These are phyloP conservation scores for Myotisia sp. DNA, from an alignment of 2,329 filamentous ascomycete genomes.

Conservation along the genomic window DNA sequence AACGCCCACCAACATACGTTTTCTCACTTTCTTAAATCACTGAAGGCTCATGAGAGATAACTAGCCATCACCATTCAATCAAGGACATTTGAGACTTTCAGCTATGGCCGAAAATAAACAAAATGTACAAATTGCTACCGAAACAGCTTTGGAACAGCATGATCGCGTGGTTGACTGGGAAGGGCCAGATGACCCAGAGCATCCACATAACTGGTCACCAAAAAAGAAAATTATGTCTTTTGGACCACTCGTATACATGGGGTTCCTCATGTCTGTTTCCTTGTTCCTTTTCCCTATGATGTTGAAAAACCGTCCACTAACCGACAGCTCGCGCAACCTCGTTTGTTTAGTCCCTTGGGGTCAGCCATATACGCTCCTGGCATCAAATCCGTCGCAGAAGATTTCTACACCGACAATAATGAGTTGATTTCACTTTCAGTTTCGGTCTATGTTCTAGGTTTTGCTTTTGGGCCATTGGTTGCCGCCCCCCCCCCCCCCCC, in stretches of 20 bases:
- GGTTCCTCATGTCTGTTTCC: constrained; percentile 35
- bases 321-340: too few relatives aligned
- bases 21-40: too few relatives aligned
- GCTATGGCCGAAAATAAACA: too few relatives aligned
- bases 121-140: neutral
- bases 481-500: too few relatives aligned
- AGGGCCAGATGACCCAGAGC: constrained; percentile 40
- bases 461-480: constrained; percentile 47
- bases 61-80: too few relatives aligned
- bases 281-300: constrained; percentile 6
- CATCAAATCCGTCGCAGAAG: constrained; percentile 27
- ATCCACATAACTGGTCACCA: constrained; percentile 47
- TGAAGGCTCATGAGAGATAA: too few relatives aligned
- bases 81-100: too few relatives aligned
- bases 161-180: constrained; percentile 52
- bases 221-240: constrained; percentile 32
- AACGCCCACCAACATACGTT: too few relatives aligned
- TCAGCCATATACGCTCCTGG: constrained; percentile 35
- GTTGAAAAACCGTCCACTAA: neutral
- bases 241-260: constrained; percentile 26
- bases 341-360: constrained; percentile 17
- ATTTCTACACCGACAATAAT: constrained; percentile 31
- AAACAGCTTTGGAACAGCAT: neutral
- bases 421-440: constrained; percentile 41
- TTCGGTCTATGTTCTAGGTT: constrained; percentile 48